These are phyloP conservation scores for Hansenula lynferdii DNA, from an alignment of 1,139 yeast genomes.

Conservation along the genomic window DNA sequence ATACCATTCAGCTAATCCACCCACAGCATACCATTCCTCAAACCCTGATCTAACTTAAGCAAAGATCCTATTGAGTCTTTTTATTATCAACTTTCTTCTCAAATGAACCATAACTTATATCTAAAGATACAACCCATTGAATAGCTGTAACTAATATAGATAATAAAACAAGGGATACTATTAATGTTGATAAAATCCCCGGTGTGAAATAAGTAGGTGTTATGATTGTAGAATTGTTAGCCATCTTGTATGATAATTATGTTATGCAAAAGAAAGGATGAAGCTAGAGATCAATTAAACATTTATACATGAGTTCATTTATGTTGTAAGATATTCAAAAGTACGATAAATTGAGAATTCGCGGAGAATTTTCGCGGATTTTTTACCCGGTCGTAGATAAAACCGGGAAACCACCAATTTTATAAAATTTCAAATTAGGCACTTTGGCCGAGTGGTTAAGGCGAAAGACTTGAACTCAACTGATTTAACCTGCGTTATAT, in stretches of 20 bases:
- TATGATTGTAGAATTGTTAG: neutral
- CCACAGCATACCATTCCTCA: no score
- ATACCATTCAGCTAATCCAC: no score
- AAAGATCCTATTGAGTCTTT: conserved; percentile 54
- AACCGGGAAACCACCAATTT: neutral
- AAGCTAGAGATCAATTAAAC: no score
- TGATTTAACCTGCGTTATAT: no score
- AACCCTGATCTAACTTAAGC: no score
- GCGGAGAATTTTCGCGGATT: neutral
- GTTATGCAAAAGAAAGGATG: no score
- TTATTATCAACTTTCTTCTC: conserved; percentile 64
- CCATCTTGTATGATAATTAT: neutral
- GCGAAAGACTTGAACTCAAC: conserved; percentile 27
- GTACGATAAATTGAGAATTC: no score
- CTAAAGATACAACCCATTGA: conserved; percentile 55
- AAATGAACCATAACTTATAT: conserved; percentile 64
- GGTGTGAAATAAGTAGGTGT: conserved; percentile 21
- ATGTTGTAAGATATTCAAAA: no score
- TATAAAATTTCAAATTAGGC: conserved; percentile 9
- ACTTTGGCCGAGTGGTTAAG: conserved; percentile 29
- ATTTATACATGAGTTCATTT: no score
- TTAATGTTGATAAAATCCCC: conserved; percentile 61
- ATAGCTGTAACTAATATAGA: conserved; percentile 49
- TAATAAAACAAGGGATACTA: conserved; percentile 52
- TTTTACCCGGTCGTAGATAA: neutral